A percentile compares a stretch with the other conserved stretches of the same genome.
These are phyloP conservation scores for Asterella californica DNA, from an alignment of 225 moss, liverwort and hornwort genomes.

Conservation along the genomic window DNA sequence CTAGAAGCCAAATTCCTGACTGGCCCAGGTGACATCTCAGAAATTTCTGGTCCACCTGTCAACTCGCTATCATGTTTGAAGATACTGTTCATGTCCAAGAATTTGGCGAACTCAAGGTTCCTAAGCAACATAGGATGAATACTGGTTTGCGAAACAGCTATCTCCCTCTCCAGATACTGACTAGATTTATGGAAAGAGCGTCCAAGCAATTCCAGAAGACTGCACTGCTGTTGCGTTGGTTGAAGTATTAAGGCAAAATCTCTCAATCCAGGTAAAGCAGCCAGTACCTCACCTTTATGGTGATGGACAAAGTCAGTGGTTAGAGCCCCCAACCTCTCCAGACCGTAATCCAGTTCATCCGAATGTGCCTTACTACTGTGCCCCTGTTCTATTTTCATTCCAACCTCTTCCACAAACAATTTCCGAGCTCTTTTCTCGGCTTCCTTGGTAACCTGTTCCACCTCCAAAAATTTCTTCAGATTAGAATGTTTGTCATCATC, in stretches of 20 bases:
- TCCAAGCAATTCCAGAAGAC: slow-evolving; percentile 44
- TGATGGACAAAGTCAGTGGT: slow-evolving; percentile 84
- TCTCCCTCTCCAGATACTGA: slow-evolving; percentile 64
- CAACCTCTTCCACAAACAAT: slow-evolving; percentile 83
- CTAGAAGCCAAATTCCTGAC: background rate
- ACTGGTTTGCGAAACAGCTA: slow-evolving; percentile 62
- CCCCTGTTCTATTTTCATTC: slow-evolving; percentile 80
- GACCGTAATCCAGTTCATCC: slow-evolving; percentile 54
- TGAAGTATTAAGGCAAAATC: slow-evolving; percentile 81
- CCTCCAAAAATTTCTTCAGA: slow-evolving; percentile 11
- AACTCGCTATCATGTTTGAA: background rate
- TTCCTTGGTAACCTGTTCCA: slow-evolving; percentile 53
- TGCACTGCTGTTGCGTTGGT: slow-evolving; percentile 62
- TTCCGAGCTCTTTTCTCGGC: slow-evolving; percentile 61
- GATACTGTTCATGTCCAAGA: background rate
- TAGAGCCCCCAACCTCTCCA: slow-evolving; percentile 62
- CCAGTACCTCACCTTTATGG: slow-evolving; percentile 71
- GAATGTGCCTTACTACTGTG: slow-evolving; percentile 50
- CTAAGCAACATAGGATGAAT: slow-evolving; percentile 55
- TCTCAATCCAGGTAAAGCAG: slow-evolving; percentile 68
- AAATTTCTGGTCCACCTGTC: background rate
- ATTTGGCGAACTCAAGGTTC: slow-evolving; percentile 19
- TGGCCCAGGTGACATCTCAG: background rate
- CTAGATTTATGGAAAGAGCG: slow-evolving; percentile 36
- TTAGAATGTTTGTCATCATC: background rate